These are phyloP conservation scores for Hippophae tibetana DNA, from an alignment of 306 rosid species.

Conservation along the genomic window DNA sequence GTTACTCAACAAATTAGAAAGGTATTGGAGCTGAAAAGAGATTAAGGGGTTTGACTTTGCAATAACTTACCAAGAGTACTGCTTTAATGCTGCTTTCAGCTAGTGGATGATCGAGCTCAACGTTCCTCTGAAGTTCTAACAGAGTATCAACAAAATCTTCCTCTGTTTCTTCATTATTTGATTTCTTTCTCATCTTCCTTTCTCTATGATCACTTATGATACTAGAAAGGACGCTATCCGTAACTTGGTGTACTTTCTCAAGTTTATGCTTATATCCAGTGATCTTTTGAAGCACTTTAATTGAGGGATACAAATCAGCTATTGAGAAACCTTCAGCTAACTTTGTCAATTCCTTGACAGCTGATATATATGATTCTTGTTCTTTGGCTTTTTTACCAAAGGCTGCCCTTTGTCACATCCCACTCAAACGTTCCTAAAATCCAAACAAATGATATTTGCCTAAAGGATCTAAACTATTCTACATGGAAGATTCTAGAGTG, in stretches of 20 bases:
- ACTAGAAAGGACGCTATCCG: slow-evolving; percentile 14
- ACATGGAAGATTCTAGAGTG: no score
- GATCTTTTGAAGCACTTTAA: slow-evolving; percentile 13
- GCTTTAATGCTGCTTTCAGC: slow-evolving; percentile 20
- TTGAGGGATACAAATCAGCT: slow-evolving; percentile 18
- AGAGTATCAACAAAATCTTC: slow-evolving; percentile 24
- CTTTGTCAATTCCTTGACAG: not conserved
- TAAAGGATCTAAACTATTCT: no score
- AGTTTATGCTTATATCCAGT: slow-evolving; percentile 16
- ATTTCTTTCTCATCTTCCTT: not conserved
- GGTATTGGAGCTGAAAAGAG: no score
- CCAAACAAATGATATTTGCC: no score
- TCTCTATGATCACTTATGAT: slow-evolving; percentile 14
- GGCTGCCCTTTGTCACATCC: no score
- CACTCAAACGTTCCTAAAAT: no score
- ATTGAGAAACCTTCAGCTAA: slow-evolving; percentile 10
- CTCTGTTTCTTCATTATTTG: not conserved
- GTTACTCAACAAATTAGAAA: no score
- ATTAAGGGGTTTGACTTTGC: no score
- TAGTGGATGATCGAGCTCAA: not conserved
- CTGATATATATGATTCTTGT: no score
- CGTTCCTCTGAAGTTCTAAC: slow-evolving; percentile 4
- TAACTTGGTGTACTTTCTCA: slow-evolving; percentile 6
- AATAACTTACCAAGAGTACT: slow-evolving; percentile 15
- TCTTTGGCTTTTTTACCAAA: no score